These are phyloP conservation scores for Tilletia indica DNA, from an alignment of 1,284 basidiomycete genomes.

Conservation along the genomic window DNA sequence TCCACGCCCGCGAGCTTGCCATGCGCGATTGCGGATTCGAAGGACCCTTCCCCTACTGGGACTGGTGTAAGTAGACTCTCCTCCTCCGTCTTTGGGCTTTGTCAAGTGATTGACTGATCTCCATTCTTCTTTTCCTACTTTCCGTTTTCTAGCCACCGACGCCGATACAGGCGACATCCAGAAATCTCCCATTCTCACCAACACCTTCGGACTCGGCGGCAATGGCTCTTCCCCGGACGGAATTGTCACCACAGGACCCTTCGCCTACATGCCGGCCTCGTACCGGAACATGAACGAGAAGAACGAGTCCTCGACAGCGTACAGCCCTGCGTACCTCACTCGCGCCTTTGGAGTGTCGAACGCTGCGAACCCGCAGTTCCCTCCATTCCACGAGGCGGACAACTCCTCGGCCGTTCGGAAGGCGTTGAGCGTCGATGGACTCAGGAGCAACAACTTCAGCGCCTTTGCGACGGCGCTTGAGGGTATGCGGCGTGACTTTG, in stretches of 20 bases:
- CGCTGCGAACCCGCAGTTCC: background rate
- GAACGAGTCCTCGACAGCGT: background rate
- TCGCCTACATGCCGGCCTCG: background rate
- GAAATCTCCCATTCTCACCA: background rate
- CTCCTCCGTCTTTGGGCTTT: background rate
- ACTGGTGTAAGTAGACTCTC: background rate
- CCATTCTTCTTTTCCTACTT: background rate
- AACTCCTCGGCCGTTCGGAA: background rate
- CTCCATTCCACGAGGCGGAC: background rate
- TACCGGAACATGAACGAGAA: background rate
- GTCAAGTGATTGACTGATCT: background rate
- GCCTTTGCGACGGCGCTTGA: background rate
- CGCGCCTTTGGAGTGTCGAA: background rate
- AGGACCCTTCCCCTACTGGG: background rate
- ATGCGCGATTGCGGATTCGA: conserved; percentile 5
- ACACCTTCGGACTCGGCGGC: background rate
- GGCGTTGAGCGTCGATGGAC: background rate
- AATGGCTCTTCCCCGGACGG: background rate
- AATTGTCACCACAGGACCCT: background rate
- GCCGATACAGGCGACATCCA: background rate
- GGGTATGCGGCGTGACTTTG: background rate
- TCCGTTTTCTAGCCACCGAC: background rate
- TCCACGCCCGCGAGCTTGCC: background rate
- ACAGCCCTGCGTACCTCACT: background rate
- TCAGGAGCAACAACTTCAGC: background rate